Evolutionary conservation across 345 rosid species (phyloP), one percentile per base, ranked within the genome.

Genomic region (Mangifera indica): DNA sequence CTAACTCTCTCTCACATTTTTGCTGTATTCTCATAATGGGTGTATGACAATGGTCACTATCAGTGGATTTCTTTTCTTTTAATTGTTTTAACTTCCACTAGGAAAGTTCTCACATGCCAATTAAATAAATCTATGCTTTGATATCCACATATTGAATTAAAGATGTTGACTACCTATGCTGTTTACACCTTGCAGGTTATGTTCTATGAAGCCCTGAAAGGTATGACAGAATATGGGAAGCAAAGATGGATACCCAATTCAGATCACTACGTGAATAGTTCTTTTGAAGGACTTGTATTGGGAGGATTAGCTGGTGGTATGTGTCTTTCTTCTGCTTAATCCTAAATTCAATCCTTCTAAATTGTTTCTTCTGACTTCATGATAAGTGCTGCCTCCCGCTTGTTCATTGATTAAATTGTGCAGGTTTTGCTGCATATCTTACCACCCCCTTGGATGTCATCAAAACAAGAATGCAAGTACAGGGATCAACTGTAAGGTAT

Each of bases 301-400:
- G 98, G 98, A 76, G 98, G 98, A 81, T 77, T 93, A 85, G 89
- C 98, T 74, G 98, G 98, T 70, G 98, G 98, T 93, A 88, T 48
- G 91, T 84, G 24, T 66, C 51, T 22, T 72, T 58, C 63, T 53
- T 70, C 40, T 72, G 73, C 74, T 61, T 45, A 45, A 52, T 66
- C 42, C 5, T 44, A n/a, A 17, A 22, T 63, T 20, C 3, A 10
- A 65, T n/a, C 20, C 37, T 40, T 58, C 37, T 15, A 56, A 49
- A 46, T 70, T 12, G 2, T 66, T 48, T 72, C 21, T 48, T 24
- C 72, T 52, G 69, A 49, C 55, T 44, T 37, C 10, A 56, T 53
- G 2, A 40, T 22, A 42, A 72, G 42, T 37, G n/a, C n/a, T n/a
- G n/a, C n/a, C n/a, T n/a, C n/a, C n/a, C n/a, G n/a, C n/a, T n/a